A percentile compares a stretch with the other conserved stretches of the same genome.
Evolutionary conservation across 495 filamentous ascomycete genomes (phyloP).

Genomic region (Lineolata rhizophorae): DNA sequence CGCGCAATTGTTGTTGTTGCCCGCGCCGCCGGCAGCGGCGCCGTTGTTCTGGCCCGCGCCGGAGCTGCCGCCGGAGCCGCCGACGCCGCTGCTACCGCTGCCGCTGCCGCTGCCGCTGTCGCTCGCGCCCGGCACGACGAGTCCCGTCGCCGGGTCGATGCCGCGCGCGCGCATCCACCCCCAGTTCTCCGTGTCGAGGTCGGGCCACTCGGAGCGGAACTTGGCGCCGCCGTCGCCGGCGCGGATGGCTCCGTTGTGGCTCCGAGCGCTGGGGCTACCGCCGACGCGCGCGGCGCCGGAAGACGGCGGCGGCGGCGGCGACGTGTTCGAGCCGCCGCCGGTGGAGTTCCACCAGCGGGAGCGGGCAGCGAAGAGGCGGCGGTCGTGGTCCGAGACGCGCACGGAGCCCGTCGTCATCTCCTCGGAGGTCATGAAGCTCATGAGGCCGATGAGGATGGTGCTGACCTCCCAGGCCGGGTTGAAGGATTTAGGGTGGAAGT

Average conservation of each 20-base stretch:
- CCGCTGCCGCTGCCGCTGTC: too few relatives aligned
- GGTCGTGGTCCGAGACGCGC: constrained; percentile 55
- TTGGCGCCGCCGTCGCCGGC: constrained; percentile 83
- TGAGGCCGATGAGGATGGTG: constrained; percentile 82
- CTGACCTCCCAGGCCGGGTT: constrained; percentile 98
- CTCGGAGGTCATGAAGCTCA: constrained; percentile 95
- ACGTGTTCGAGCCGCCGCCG: constrained; percentile 60
- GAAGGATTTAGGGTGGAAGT: constrained; percentile 95
- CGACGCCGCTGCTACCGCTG: constrained; percentile 14
- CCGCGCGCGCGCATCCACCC: constrained; percentile 70
- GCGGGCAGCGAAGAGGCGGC: constrained; percentile 52
- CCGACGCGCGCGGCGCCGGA: constrained; percentile 26
- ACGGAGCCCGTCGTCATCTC: constrained; percentile 96
- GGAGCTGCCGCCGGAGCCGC: neutral
- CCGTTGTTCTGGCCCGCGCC: too few relatives aligned
- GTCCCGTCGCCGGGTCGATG: constrained; percentile 58
- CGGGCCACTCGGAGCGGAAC: constrained; percentile 76
- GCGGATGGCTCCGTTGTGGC: too few relatives aligned
- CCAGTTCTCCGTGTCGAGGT: constrained; percentile 81
- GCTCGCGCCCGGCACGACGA: constrained; percentile 22
- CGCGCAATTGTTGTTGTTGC: constrained; percentile 15
- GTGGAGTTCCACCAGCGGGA: constrained; percentile 95
- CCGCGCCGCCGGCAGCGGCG: constrained; percentile 6
- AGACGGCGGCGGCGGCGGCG: constrained; percentile 14
- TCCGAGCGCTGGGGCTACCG: too few relatives aligned